Base-by-base conservation (phyloP, 177 flowering plant genomes). In the Vitis hybrid region DNA sequence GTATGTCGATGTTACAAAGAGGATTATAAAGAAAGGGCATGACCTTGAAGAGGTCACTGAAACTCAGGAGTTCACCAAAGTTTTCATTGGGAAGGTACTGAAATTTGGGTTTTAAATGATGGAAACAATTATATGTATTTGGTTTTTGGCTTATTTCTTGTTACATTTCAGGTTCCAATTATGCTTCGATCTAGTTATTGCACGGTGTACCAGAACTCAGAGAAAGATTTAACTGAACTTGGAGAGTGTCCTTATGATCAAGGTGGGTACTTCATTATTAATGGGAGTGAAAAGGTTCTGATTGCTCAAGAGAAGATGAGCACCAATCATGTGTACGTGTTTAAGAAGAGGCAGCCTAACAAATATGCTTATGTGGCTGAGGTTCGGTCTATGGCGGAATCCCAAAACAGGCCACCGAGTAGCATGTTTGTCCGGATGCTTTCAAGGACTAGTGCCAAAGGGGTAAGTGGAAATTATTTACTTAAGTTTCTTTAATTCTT, bases 271-370 rank as follows among this genome's bases (percentile, higher is more conserved):
- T 87, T 87, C 56, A 83, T 87, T 13, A 80, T 87, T 21, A 87
- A 85, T 66, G 90, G 90, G 12, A 85, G 84, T 78, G 99, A 96
- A 72, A 96, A 96, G 78, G 99, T 96, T 63, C 79, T 96, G 34
- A 96, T 96, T 82, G 99, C 99, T 67, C 98, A 93, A 74, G 99
- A 96, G 84, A 96, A 93, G 82, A 96, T 96, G 99, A 93, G 98
- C 85, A 93, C 97, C 54, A 96, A 96, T 64, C 99, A 96, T 80
- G 99, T 96, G 13, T 96, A 96, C 72, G 99, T 96, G 13, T 96
- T 93, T 72, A 96, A 96, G 82, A 96, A 89, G 77, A 86, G 97
- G 75, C 99, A 96, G 79, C 99, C 99, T 9, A 91, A 96, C 82
- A 96, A 96, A 83, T 93, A 88, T 76, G 96, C 99, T 13, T 96